Base-by-base conservation (phyloP, 257 asterid genomes). In the Solanum peruvianum region DNA sequence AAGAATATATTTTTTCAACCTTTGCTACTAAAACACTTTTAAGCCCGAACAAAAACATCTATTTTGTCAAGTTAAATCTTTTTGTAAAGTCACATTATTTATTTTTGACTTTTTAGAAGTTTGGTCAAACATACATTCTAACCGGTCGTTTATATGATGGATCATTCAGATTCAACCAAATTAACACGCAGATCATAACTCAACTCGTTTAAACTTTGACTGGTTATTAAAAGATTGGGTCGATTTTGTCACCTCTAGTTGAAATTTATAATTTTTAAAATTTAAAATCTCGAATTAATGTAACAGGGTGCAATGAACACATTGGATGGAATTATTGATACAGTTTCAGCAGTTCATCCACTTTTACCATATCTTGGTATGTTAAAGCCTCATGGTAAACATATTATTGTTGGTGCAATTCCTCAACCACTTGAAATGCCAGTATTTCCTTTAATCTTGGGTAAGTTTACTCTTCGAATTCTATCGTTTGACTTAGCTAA, bases 281-380 rank as follows among this genome's bases (percentile, higher is more conserved):
- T 39, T 16, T 2, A 0, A 16, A 13, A 81, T 16, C 39, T 16
- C 31, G 31, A 44, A 29, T 9, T 45, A 27, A 27, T 84, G 21
- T 25, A 67, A 44, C 47, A 89, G 94, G 92, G 88, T 82, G 91
- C 92, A 14, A 37, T 80, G 2, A 87, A 87, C 52, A 89, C 92
- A 12, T 33, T 92, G 92, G 94, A 92, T 78, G 94, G 94, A 7
- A 89, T 92, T 47, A 86, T 92, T 7, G 93, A 92, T 39, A 90
- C 92, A 1, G 93, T 89, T 33, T 90, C 94, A 7, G 93, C 88
- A 14, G 77, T 33, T 44, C 93, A 90, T 75, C 78, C 91, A 4
- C 71, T 90, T 41, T 7, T 71, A 31, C 94, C 94, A 37, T 86
- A 92, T 31, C 25, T 93, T 16, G 64, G 69, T 84, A 56, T 92